A percentile compares a stretch with the other conserved stretches of the same genome.
phyloP scores from a whole-genome alignment of 1,284 basidiomycete genomes.

The Puccinia coronata region DNA sequence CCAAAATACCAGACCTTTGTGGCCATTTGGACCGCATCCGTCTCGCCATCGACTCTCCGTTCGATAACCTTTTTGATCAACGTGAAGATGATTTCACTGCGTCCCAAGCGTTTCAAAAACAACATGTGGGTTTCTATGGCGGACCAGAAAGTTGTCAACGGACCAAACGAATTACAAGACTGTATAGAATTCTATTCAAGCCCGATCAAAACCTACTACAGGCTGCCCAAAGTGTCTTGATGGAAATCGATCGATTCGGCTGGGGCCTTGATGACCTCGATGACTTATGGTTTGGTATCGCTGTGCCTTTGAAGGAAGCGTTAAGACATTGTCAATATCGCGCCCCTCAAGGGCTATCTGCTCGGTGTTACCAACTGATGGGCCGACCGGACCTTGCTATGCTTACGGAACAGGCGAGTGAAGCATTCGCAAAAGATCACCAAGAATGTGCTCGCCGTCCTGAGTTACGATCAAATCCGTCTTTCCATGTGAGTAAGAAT shows the following conservation, averaged over 20 bases:
- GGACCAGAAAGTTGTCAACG: constrained; percentile 17
- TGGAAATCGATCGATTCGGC: constrained; percentile 40
- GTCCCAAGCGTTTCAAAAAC: background rate
- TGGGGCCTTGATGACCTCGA: constrained; percentile 44
- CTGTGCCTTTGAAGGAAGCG: constrained; percentile 39
- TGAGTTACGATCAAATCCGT: constrained; percentile 12
- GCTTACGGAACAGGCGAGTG: constrained; percentile 26
- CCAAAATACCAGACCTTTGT: constrained; percentile 41
- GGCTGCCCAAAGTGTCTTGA: constrained; percentile 30
- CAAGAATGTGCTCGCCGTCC: background rate
- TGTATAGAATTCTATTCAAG: constrained; percentile 39
- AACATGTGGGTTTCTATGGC: constrained; percentile 39
- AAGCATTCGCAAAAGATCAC: background rate
- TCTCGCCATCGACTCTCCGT: constrained; percentile 24
- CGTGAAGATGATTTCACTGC: background rate
- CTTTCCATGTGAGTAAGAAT: constrained; percentile 21
- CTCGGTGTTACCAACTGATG: constrained; percentile 43
- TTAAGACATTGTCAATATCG: constrained; percentile 47
- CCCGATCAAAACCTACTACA: constrained; percentile 14
- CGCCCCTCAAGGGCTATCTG: constrained; percentile 39
- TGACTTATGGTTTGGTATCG: constrained; percentile 43
- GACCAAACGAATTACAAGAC: constrained; percentile 27
- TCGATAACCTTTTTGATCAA: constrained; percentile 13
- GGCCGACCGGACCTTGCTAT: constrained; percentile 44
- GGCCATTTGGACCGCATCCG: constrained; percentile 42